Evolutionary conservation across 495 filamentous ascomycete species (phyloP), one percentile per base, ranked within the genome.

Genomic region (Penicillium lagena): DNA sequence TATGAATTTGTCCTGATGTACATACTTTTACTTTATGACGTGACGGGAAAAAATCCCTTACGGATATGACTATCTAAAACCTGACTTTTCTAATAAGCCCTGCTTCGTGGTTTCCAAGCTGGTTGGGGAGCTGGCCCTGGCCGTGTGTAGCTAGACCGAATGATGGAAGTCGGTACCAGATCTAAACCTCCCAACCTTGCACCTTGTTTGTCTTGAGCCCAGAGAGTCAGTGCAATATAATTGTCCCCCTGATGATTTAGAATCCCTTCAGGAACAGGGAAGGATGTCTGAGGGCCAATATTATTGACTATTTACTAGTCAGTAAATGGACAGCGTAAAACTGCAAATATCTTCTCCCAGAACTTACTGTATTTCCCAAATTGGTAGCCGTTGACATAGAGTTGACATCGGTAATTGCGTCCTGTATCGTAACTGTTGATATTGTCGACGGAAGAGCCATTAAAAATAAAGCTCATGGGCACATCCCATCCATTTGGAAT

Each of bases 341-440:
- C 6, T 35, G 7, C 10, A 31, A 29, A 30, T 32, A 9, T 22
- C 22, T 22, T 22, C 22, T 22, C 4, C 22, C 3, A 22, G 9
- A 9, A 55, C 49, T 17, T 49, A 61, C 55, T 47, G 40, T 81
- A 81, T 57, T 85, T 81, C 7, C 82, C 83, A 54, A 79, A 86
- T 54, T 86, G 82, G 48, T 73, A 87, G 6, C 85, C 83, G 55
- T 87, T 86, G 35, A 88, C 72, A 49, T 66, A 88, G 2, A 87
- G 52, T 60, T 77, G 72, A 1, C 66, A 72, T 8, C 78, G 61
- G 54, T 77, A 85, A 29, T 56, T 54, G 0, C 47, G 40, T 1
- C 58, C 51, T 3, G 47, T 36, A 0, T 30, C 42, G 4, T 63
- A 66, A 37, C 49, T 44, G 38, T 31, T 14, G 5, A 15, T 9